Evolutionary conservation across 108 stramenopile genomes (phyloP), one percentile per base, ranked within the genome.

Genomic region (Cyclotella cryptica): DNA sequence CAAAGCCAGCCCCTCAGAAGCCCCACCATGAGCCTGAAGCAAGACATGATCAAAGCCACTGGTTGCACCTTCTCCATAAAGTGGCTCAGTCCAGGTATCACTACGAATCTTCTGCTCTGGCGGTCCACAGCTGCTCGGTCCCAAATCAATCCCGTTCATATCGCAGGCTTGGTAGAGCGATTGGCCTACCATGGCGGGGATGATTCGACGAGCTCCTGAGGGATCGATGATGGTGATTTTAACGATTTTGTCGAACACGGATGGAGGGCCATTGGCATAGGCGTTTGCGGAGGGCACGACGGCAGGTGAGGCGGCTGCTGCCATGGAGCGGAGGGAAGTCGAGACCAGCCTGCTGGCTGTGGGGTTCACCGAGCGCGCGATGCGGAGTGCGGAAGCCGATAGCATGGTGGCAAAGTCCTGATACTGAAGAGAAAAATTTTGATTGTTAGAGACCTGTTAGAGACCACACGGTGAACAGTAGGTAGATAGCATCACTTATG

Each of bases 31-130:
- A 40, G 61, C 88, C 40, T 79, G 81, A 74, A 96, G 75, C 41
- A 93, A 61, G 27, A 96, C 92, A 70, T 95, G 93, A 73, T 96
- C 96, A 81, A 88, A 96, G 60, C 90, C 96, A 35, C 89, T 84
- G 15, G 85, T 89, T n/a, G 88, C 74, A 27, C 93, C 96, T 71
- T 91, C 90, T 24, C 96, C 96, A 77, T 91, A 96, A 15, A 94
- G 85, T 14, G 92, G 92, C 74, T 96, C 96, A 13, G 85, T 88
- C 93, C 93, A 96, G 41, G 71, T 78, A 45, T 84, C 78, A 47
- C 80, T 86, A 39, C 89, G 88, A 35, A 85, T 72, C 39, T 79
- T 77, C 57, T 90, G 78, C 10, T 89, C 65, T 15, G 80, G 71
- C 17, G 84, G 86, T 46, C 89, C 87, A 39, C 70, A 68, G 59